Percentiles rank a stretch among this genome's conserved stretches.
phyloP scores from a whole-genome alignment of 1,139 yeast species.

The Nakaseomyces sp. region DNA sequence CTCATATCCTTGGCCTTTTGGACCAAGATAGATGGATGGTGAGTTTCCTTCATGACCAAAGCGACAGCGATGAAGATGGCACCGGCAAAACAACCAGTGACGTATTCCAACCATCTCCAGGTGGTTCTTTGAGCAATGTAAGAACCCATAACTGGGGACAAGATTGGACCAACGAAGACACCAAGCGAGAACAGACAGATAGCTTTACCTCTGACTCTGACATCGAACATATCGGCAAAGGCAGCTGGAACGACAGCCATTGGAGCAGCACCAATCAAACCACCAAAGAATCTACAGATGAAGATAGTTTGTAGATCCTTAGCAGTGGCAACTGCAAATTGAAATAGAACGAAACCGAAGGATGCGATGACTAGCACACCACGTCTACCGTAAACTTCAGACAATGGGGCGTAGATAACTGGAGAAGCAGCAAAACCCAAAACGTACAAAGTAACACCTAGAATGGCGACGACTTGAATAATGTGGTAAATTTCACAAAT shows the following conservation, averaged over 20 bases:
- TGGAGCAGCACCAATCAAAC: conserved; percentile 72
- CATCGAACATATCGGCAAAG: conserved; percentile 65
- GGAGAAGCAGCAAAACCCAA: conserved; percentile 82
- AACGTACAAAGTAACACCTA: conserved; percentile 66
- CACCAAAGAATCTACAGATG: conserved; percentile 67
- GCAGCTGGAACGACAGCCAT: conserved; percentile 78
- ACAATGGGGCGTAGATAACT: conserved; percentile 68
- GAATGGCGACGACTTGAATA: conserved; percentile 46
- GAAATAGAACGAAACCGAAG: conserved; percentile 50
- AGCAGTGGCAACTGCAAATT: conserved; percentile 66
- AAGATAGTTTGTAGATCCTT: conserved; percentile 64
- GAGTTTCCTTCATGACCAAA: conserved; percentile 54
- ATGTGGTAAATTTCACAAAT: conserved; percentile 42
- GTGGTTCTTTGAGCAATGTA: conserved; percentile 50
- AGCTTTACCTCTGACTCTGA: conserved; percentile 57
- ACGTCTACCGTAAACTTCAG: conserved; percentile 68
- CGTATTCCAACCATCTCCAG: conserved; percentile 73
- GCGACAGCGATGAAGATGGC: conserved; percentile 35
- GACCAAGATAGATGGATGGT: conserved; percentile 48
- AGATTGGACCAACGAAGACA: conserved; percentile 66
- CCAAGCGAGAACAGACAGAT: conserved; percentile 55
- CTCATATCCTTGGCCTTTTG: conserved; percentile 56
- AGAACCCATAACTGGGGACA: conserved; percentile 69
- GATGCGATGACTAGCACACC: conserved; percentile 46
- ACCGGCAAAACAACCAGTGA: conserved; percentile 54